Base-by-base conservation (phyloP, 441 rosid genomes). In the Populus hybrid region DNA sequence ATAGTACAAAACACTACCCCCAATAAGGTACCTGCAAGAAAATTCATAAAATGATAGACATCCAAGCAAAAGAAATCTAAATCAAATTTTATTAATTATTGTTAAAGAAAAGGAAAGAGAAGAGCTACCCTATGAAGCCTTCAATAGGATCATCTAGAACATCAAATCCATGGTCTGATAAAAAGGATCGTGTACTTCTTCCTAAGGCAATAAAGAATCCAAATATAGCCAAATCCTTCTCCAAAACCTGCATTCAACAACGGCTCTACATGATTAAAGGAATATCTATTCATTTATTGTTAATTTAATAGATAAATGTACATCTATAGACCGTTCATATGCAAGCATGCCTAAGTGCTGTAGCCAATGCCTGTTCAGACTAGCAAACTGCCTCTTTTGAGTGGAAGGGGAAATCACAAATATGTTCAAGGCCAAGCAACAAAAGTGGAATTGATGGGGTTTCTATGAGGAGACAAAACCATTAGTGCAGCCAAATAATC, bases 201-300 rank as follows among this genome's bases (percentile, higher is more conserved):
- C 99, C 99, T 32, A 96, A 84, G 67, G 98, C 98, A 83, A 94
- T 93, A 84, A 96, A 94, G 89, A 94, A 94, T 78, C 99, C 99
- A 88, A 97, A 94, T 76, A 94, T 92, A 85, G 99, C 95, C 89
- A 97, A 90, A 88, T 97, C 99, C 87, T 89, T 93, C 82, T 92
- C 99, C 90, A 97, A 82, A 67, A 94, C 92, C 98, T 96, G 97
- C 88, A 85, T 78, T 79, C 66, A 79, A 78, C 78, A 80, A 30
- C 59, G 26, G 35, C 69, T 71, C 73, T 82, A 73, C 32, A 30
- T 30, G 32, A 30, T 30, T 30, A 30, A 30, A 30, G 32, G 32
- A 30, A 30, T 30, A 30, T 46, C 57, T 46, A 16, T 46, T 46
- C 57, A 46, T 46, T 46, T 46, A 46, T 46, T 14, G 57, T 46